Evolutionary conservation across 768 basidiomycete species (phyloP), one percentile per base, ranked within the genome.

Genomic region (Macrolepiota fuliginosa): DNA sequence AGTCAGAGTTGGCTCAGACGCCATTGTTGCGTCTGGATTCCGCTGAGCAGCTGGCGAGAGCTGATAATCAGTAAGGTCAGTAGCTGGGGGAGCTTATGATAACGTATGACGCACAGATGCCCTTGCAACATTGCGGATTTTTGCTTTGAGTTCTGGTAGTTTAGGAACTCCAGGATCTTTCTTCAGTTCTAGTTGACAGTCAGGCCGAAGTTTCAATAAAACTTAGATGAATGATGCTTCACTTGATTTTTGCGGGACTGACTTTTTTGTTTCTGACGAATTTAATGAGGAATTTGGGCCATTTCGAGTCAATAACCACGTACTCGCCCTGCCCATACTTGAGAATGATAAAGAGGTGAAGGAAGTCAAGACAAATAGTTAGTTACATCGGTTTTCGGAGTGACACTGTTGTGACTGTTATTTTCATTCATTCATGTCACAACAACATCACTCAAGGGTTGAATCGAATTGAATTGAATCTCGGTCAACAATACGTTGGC

Each of bases 111-210:
- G 22, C 42, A 73, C 68, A 24, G 73, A 77, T 22, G 74, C 73
- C 56, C 77, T 79, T 45, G 80, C 78, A 61, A 79, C 79, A 75
- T 83, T 82, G 62, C 80, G 76, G 19, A 79, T 76, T 72, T 71
- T 73, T 35, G 77, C 75, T 76, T 91, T 92, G 52, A 91, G 76
- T 74, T 86, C 80, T 15, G 91, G 89, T 1, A 96, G 82, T 68
- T 90, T 87, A 5, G 94, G 94, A 1, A 97, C 78, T 17, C 94
- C 95, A 37, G 91, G 90, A 71, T 96, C 94, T 70, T 92, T 95
- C 74, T 91, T 94, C 42, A 94, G 76, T 70, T 90, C 92, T 94
- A 51, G 24, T 22, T 22, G n/a, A 61, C 27, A 56, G 40, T 55
- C 19, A 37, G 39, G 39, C 27, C 37, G n/a, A 5, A 37, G 25